Conservation (phyloP, 202 grass and related monocot genomes). For the Zizania palustris region DNA sequence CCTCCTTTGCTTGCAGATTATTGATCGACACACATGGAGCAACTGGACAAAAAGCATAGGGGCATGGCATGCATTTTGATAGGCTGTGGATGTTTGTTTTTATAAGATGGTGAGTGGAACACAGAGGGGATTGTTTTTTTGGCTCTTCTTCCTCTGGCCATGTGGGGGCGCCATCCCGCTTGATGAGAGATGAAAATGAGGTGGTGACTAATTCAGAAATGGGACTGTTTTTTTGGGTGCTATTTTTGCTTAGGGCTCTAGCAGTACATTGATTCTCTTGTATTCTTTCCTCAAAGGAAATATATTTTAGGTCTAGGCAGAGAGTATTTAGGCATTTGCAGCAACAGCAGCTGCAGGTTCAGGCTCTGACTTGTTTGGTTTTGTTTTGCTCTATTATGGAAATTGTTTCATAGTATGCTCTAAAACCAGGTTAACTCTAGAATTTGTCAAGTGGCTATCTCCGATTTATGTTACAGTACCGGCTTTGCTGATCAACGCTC, state of each 20-base stretch:
- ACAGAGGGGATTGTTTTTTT: slow-evolving; percentile 76
- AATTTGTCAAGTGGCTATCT: background rate
- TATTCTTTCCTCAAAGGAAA: slow-evolving; percentile 41
- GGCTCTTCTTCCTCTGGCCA: slow-evolving; percentile 85
- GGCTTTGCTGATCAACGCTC: slow-evolving; percentile 13
- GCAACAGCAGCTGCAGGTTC: slow-evolving; percentile 21
- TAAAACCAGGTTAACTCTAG: slow-evolving; percentile 31
- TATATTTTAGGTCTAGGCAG: slow-evolving; percentile 45
- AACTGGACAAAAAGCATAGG: slow-evolving; percentile 50
- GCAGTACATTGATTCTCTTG: slow-evolving; percentile 56
- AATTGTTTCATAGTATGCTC: slow-evolving; percentile 17
- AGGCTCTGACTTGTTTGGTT: slow-evolving; percentile 27
- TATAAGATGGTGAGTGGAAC: slow-evolving; percentile 60
- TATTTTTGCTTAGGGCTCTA: slow-evolving; percentile 53
- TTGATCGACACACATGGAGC: slow-evolving; percentile 51
- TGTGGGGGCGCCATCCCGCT: slow-evolving; percentile 55
- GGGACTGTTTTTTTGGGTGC: slow-evolving; percentile 29
- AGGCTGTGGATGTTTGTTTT: slow-evolving; percentile 50
- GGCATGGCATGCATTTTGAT: slow-evolving; percentile 65
- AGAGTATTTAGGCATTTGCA: slow-evolving; percentile 43
- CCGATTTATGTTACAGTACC: slow-evolving; percentile 3
- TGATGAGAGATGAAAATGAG: slow-evolving; percentile 39
- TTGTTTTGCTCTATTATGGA: background rate
- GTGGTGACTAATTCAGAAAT: slow-evolving; percentile 43
- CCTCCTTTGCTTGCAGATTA: slow-evolving; percentile 60